phyloP scores from a whole-genome alignment of 2,329 filamentous ascomycete species.

The Diaporthe sp. region DNA sequence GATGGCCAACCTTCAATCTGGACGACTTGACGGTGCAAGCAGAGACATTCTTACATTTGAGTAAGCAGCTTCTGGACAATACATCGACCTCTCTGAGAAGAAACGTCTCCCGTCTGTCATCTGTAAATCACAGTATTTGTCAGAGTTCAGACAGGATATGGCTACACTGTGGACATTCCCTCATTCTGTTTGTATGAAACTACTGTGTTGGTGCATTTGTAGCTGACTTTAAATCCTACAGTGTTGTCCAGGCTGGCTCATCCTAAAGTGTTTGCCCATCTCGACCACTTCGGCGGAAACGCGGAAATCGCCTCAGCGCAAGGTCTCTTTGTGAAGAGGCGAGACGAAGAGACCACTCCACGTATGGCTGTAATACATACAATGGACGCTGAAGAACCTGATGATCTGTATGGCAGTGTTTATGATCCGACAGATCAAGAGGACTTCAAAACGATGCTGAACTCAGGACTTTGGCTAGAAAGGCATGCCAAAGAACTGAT shows the following conservation, averaged over 20 bases:
- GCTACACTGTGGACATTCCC: too few species aligned
- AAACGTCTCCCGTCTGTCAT: accelerated
- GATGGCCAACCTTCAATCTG: background rate
- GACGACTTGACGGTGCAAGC: background rate
- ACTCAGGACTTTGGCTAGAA: background rate
- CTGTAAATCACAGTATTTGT: too few species aligned
- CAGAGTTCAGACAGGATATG: too few species aligned
- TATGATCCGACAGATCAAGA: background rate
- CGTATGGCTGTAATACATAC: too few species aligned
- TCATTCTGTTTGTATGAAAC: too few species aligned
- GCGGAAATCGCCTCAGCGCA: background rate
- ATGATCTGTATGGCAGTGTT: background rate
- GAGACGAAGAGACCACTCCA: too few species aligned
- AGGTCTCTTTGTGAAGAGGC: too few species aligned
- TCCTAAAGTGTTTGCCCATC: background rate
- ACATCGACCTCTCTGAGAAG: too few species aligned
- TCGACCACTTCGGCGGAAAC: background rate
- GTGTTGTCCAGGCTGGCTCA: background rate
- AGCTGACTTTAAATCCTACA: too few species aligned
- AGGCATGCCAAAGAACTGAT: background rate
- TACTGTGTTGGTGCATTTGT: background rate
- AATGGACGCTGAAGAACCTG: too few species aligned
- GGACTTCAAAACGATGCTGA: background rate
- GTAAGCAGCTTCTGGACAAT: too few species aligned
- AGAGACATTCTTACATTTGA: background rate